These are phyloP conservation scores for Trichoderma breve DNA, from an alignment of 2,329 filamentous ascomycete species.

Conservation along the genomic window DNA sequence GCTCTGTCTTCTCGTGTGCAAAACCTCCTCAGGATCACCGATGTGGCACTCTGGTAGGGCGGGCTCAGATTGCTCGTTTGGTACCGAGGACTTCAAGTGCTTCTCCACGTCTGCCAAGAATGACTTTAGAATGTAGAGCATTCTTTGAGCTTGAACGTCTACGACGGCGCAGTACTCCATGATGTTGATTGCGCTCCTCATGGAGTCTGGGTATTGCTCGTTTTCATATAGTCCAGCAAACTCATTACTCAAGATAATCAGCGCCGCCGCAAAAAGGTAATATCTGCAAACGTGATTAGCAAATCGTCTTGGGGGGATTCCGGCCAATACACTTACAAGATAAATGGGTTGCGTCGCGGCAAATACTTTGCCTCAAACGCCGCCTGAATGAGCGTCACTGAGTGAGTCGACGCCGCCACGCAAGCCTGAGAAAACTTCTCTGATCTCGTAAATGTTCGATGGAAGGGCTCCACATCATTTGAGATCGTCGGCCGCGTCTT, in stretches of 20 bases:
- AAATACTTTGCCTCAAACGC: slow-evolving; percentile 46
- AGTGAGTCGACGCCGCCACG: slow-evolving; percentile 49
- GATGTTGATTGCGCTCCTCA: slow-evolving; percentile 46
- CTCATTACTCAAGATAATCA: slow-evolving; percentile 57
- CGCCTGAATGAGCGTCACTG: slow-evolving; percentile 46
- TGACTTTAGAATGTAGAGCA: slow-evolving; percentile 49
- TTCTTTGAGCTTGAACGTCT: slow-evolving; percentile 50
- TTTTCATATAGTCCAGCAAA: slow-evolving; percentile 51
- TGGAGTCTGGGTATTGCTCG: slow-evolving; percentile 39
- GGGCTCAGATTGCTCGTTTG: slow-evolving; percentile 1
- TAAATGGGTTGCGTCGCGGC: slow-evolving; percentile 53
- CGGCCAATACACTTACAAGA: slow-evolving; percentile 46
- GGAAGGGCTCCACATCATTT: neutral
- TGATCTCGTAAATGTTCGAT: slow-evolving; percentile 32
- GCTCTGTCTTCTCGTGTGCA: slow-evolving; percentile 14
- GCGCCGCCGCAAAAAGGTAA: slow-evolving; percentile 54
- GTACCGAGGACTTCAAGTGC: neutral
- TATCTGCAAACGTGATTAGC: slow-evolving; percentile 36
- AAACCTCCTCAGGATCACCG: slow-evolving; percentile 10
- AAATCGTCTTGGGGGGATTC: neutral
- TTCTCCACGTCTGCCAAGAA: slow-evolving; percentile 37
- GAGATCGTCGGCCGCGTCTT: slow-evolving; percentile 29
- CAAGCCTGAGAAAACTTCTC: slow-evolving; percentile 51
- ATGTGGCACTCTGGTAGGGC: slow-evolving; percentile 1
- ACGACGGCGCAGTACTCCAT: slow-evolving; percentile 47